Conservation (phyloP, 2,329 filamentous ascomycete genomes). For the Neopestalotiopsis sp. region DNA sequence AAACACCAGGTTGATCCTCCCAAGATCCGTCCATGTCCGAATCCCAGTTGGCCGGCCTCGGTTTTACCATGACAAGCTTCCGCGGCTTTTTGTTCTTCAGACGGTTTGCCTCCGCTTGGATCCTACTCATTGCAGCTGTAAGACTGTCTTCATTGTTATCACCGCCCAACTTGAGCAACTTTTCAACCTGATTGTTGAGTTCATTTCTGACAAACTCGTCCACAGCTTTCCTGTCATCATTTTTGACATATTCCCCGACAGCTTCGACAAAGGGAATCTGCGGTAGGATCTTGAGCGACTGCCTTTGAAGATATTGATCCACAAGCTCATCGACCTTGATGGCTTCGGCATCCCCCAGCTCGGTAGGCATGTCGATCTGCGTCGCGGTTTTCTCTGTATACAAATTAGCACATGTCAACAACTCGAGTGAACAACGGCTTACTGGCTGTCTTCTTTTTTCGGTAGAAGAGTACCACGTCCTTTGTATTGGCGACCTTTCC, state of each 20-base stretch:
- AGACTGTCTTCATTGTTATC: constrained; percentile 66
- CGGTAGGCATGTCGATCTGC: constrained; percentile 62
- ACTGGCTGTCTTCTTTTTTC: constrained; percentile 73
- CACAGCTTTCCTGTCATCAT: constrained; percentile 94
- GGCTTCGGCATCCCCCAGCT: constrained; percentile 72
- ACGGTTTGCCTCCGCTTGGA: constrained; percentile 73
- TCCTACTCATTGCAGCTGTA: constrained; percentile 71
- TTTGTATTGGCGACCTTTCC: constrained; percentile 92
- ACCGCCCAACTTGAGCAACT: constrained; percentile 70
- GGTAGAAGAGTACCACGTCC: constrained; percentile 91
- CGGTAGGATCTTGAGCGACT: constrained; percentile 90
- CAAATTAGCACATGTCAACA: not conserved
- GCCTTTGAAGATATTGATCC: constrained; percentile 82
- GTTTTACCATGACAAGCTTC: constrained; percentile 69
- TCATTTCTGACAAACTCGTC: constrained; percentile 78
- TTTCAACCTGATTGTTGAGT: constrained; percentile 71
- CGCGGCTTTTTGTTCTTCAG: constrained; percentile 66
- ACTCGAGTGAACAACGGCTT: constrained; percentile 41
- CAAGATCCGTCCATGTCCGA: constrained; percentile 87
- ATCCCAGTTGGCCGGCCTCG: constrained; percentile 83
- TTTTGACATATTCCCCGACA: constrained; percentile 90
- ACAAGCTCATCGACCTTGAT: constrained; percentile 91
- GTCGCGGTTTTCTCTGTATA: not conserved
- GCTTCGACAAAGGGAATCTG: constrained; percentile 93
- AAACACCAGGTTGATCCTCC: constrained; percentile 75